Percentiles rank a stretch among this genome's conserved stretches.
phyloP scores from a whole-genome alignment of 768 basidiomycete species.

The Leccinum disarticulatum region DNA sequence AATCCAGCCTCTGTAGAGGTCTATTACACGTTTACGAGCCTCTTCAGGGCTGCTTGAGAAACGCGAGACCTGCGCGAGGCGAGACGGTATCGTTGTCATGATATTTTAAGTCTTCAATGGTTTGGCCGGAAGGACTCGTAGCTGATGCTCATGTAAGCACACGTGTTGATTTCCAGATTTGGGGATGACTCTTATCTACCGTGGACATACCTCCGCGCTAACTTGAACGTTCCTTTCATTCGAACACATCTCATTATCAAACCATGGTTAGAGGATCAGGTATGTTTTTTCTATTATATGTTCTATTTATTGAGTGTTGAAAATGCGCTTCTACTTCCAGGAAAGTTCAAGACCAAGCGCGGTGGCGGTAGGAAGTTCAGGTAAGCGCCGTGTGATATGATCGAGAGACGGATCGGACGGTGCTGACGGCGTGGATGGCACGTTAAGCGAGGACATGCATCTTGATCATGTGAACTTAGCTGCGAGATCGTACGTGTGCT shows the following conservation, averaged over 20 bases:
- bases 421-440: slow-evolving; percentile 8
- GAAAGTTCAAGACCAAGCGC: slow-evolving; percentile 84
- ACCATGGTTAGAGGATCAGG: slow-evolving; percentile 36
- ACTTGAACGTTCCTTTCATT: not conserved
- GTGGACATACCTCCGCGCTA: slow-evolving; percentile 13
- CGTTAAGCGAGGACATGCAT: slow-evolving; percentile 53
- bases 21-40: slow-evolving; percentile 64
- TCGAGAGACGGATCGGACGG: slow-evolving; percentile 7
- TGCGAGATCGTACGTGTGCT: slow-evolving; percentile 43
- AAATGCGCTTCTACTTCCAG: slow-evolving; percentile 31
- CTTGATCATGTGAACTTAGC: slow-evolving; percentile 60
- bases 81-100: slow-evolving; percentile 87
- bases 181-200: slow-evolving; percentile 20
- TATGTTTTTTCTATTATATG: not conserved
- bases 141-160: slow-evolving; percentile 19
- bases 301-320: not conserved
- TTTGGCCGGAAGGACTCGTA: slow-evolving; percentile 5
- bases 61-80: slow-evolving; percentile 72
- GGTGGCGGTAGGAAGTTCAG: slow-evolving; percentile 89
- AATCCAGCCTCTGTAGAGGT: slow-evolving; percentile 93
- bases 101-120: not conserved
- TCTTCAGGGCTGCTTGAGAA: slow-evolving; percentile 57
- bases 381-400: slow-evolving; percentile 33
- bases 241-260: not conserved
- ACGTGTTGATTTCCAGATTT: slow-evolving; percentile 5